A percentile compares a stretch with the other conserved stretches of the same genome.
These are phyloP conservation scores for Acanthamoeba castellanii DNA, from an alignment of 208 protist species.

Conservation along the genomic window DNA sequence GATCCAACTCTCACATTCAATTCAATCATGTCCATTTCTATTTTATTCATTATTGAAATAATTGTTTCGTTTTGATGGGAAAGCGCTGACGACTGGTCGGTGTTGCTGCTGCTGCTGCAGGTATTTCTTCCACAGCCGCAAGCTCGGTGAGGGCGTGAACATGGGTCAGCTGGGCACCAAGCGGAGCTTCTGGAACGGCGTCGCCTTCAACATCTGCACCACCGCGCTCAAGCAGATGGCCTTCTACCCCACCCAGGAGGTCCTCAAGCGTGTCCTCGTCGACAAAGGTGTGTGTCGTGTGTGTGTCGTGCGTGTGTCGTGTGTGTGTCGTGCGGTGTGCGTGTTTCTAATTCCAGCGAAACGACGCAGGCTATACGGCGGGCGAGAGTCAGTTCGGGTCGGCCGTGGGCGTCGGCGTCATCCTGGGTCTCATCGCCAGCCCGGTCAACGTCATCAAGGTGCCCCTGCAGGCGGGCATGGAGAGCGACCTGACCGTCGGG, in stretches of 20 bases:
- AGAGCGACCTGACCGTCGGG: constrained; percentile 8
- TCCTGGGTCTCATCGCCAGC: constrained; percentile 52
- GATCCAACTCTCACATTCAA: background rate
- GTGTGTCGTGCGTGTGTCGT: constrained; percentile 3
- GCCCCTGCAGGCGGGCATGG: constrained; percentile 11
- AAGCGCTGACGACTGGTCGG: background rate
- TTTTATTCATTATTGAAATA: background rate
- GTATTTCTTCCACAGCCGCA: constrained; percentile 51
- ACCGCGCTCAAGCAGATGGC: constrained; percentile 75
- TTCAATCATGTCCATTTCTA: background rate
- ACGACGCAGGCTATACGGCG: background rate
- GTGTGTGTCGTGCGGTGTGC: background rate
- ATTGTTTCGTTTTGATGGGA: background rate
- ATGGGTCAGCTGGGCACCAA: constrained; percentile 16
- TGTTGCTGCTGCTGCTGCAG: background rate
- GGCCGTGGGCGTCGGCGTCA: background rate
- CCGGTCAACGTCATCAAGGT: constrained; percentile 68
- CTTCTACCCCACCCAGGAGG: constrained; percentile 71
- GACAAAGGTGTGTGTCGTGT: background rate
- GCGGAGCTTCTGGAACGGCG: constrained; percentile 65
- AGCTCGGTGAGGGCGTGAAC: background rate
- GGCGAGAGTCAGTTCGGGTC: constrained; percentile 12
- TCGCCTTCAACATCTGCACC: constrained; percentile 62
- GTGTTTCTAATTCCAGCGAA: background rate
- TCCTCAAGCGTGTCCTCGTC: constrained; percentile 39